These are phyloP conservation scores for Cymbopogon citratus DNA, from an alignment of 176 grass and related monocot species.

Conservation along the genomic window DNA sequence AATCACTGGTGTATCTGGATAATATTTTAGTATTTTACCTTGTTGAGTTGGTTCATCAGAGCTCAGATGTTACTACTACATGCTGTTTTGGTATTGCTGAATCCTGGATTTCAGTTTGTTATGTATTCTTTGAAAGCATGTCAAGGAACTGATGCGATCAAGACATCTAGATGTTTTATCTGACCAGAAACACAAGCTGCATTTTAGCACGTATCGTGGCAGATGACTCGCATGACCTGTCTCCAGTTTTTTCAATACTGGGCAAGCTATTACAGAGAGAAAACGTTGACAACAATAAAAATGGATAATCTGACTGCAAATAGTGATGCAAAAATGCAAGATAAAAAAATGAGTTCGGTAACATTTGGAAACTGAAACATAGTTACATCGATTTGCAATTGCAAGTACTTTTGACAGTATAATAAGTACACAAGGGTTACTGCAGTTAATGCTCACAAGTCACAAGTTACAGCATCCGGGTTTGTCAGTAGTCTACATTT, in stretches of 20 bases:
- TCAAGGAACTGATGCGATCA: neutral
- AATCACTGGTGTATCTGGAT: constrained; percentile 11
- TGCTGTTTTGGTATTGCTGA: neutral
- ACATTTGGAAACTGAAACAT: neutral
- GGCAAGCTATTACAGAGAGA: neutral
- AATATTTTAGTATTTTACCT: neutral
- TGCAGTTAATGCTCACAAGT: neutral
- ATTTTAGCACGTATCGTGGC: neutral
- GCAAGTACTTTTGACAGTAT: neutral
- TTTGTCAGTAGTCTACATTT: neutral
- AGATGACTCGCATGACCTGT: neutral
- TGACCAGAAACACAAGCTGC: neutral
- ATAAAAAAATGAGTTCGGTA: neutral
- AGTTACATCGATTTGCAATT: constrained; percentile 2
- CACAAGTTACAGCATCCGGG: constrained; percentile 20
- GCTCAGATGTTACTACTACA: neutral
- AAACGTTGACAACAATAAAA: neutral
- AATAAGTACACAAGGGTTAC: neutral
- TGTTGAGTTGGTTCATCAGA: neutral
- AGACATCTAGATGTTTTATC: too few species aligned
- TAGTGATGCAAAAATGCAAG: neutral
- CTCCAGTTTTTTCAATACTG: neutral
- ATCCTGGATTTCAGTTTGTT: neutral
- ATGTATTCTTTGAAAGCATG: neutral
- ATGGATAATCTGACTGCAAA: neutral